These are phyloP conservation scores for Diaporthe citrichinensis DNA, from an alignment of 2,329 filamentous ascomycete species.

Conservation along the genomic window DNA sequence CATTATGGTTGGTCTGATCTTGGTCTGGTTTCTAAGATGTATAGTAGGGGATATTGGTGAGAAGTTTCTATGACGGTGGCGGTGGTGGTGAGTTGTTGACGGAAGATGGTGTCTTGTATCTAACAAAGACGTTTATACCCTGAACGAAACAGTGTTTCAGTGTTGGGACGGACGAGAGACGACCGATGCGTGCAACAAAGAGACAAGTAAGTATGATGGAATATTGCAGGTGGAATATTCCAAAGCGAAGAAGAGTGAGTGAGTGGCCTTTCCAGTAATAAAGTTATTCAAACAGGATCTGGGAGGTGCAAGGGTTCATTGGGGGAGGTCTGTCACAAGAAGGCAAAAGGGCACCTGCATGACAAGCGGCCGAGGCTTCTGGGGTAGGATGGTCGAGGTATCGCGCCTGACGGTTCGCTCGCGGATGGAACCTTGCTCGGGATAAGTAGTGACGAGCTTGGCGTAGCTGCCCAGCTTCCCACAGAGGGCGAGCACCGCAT, in stretches of 20 bases:
- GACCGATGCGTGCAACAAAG: neutral
- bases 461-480: slow-evolving; percentile 16
- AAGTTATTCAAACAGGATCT: slow-evolving; percentile 1
- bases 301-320: neutral
- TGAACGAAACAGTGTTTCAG: slow-evolving; percentile 11
- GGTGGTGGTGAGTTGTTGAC: neutral
- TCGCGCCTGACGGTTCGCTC: neutral
- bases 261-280: slow-evolving; percentile 19
- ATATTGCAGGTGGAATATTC: neutral
- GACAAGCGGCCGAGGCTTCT: slow-evolving; percentile 28
- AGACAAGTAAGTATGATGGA: slow-evolving; percentile 3
- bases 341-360: slow-evolving; percentile 20
- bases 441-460: slow-evolving; percentile 1
- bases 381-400: neutral
- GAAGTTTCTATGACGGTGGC: neutral
- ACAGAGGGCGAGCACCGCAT: neutral
- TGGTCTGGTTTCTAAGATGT: neutral
- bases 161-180: neutral
- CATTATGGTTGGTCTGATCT: slow-evolving; percentile 64
- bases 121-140: neutral
- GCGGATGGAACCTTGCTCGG: slow-evolving; percentile 19
- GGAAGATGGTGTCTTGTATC: slow-evolving; percentile 1
- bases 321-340: slow-evolving; percentile 22
- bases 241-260: neutral
- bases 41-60: neutral